Evolutionary conservation across 2,329 filamentous ascomycete species (phyloP).

Genomic region (Fusarium poae): DNA sequence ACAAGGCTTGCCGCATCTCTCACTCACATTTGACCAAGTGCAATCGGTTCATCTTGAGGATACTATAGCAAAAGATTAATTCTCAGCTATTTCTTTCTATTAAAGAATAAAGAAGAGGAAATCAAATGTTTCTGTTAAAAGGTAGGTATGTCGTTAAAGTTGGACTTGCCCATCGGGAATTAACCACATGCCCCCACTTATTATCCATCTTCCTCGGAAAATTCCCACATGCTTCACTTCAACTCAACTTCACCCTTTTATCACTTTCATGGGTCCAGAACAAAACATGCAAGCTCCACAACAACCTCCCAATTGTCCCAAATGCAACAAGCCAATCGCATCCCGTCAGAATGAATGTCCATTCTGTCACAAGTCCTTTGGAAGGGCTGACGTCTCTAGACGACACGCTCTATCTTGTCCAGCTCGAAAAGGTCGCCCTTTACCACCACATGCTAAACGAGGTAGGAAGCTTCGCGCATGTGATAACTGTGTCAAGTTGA

Average conservation of each 20-base stretch:
- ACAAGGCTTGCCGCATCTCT: fast-evolving
- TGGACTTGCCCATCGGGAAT: conserved; percentile 20
- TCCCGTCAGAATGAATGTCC: not conserved
- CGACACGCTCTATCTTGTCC: conserved; percentile 30
- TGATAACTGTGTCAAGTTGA: conserved; percentile 4
- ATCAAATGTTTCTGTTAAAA: not conserved
- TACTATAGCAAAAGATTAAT: fast-evolving
- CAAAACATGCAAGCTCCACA: not conserved
- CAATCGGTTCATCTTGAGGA: not conserved
- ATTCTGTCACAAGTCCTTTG: conserved; percentile 33
- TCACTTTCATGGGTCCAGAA: not conserved
- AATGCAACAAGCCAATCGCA: not conserved
- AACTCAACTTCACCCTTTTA: not conserved
- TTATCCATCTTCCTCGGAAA: conserved; percentile 13
- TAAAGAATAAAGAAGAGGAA: not conserved
- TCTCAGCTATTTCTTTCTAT: fast-evolving
- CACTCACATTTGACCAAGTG: conserved; percentile 19
- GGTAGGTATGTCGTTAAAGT: not conserved
- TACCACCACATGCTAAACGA: conserved; percentile 22
- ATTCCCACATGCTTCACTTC: conserved; percentile 28
- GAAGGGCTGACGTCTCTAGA: conserved; percentile 28
- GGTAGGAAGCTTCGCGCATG: conserved; percentile 37
- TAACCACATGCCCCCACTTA: conserved; percentile 30
- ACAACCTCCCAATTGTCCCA: not conserved
- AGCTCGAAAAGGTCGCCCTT: conserved; percentile 5